phyloP scores from a whole-genome alignment of 768 basidiomycete genomes.

The Kwoniella bestiolae region DNA sequence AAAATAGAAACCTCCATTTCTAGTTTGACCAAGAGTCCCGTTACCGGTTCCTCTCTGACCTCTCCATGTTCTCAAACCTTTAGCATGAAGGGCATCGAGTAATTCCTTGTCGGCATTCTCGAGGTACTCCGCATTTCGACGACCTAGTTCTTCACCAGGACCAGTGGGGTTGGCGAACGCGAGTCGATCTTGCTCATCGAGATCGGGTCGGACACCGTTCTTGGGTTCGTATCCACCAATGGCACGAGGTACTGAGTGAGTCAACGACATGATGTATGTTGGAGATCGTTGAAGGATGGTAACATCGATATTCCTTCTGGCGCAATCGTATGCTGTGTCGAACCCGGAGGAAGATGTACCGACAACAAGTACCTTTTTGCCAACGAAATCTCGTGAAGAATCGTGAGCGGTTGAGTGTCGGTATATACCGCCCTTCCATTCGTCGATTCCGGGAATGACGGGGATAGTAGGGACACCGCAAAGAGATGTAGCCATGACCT shows the following conservation, averaged over 20 bases:
- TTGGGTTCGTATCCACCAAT: constrained; percentile 17
- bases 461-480: constrained; percentile 19
- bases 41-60: constrained; percentile 25
- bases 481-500: constrained; percentile 28
- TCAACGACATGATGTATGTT: constrained; percentile 64
- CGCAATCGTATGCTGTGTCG: constrained; percentile 63
- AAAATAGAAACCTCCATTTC: constrained; percentile 38
- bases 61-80: constrained; percentile 30
- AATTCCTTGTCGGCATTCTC: constrained; percentile 10
- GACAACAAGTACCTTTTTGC: constrained; percentile 71
- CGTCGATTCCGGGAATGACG: constrained; percentile 55
- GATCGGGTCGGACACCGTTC: constrained; percentile 24
- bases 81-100: constrained; percentile 17
- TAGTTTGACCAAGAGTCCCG: constrained; percentile 23
- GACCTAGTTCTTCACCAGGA: constrained; percentile 25
- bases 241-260: constrained; percentile 58
- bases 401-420: constrained; percentile 67
- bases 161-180: constrained; percentile 22
- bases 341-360: constrained; percentile 66
- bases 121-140: constrained; percentile 5
- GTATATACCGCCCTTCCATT: constrained; percentile 68
- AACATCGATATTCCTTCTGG: constrained; percentile 61
- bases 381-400: constrained; percentile 63
- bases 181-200: constrained; percentile 17
- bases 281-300: constrained; percentile 64